Base-by-base conservation (phyloP, 305 asterid genomes). In the Stenogyne calaminthoides region DNA sequence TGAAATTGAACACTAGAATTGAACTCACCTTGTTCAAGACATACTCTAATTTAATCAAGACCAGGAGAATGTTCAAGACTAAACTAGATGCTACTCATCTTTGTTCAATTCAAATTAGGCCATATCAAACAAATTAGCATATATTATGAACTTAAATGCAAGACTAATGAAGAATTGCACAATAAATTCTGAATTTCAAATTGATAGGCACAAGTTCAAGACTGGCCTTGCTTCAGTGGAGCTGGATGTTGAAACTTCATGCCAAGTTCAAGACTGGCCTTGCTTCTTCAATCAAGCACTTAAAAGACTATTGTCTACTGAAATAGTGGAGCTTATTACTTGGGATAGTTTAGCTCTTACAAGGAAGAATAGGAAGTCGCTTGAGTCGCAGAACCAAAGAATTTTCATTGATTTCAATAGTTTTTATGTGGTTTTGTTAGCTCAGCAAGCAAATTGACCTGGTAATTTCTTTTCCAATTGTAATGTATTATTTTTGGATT, bases 261-360 rank as follows among this genome's bases (percentile, higher is more conserved):
- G 98, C 78, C 95, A 87, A 77, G 98, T 95, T 75, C 87, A 91
- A 79, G 99, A 95, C 78, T 95, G 99, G 99, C 86, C 98, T 56
- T 89, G 95, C 85, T 95, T 95, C 83, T 86, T 95, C 75, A 81
- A 80, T 84, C 97, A 89, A 85, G 95, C 97, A 55, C 88, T 95
- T 52, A 93, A 76, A 69, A 93, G 88, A 83, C 98, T 95, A 77
- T 83, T 86, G 93, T 98, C 98, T 64, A 76, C 85, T 20, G 99
- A 95, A 84, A 91, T 91, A 68, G 97, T 93, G 68, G 98, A 93
- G 77, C 99, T 95, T 67, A 81, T 89, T 70, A 78, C 88, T 11
- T 95, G 99, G 99, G 96, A 91, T 73, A 85, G 82, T 78, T 83
- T 95, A 77, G 96, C 95, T 69, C 83, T 85, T 78, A 84, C 88